Conservation (phyloP, 2,329 filamentous ascomycete genomes). For the Monosporascus sp. region DNA sequence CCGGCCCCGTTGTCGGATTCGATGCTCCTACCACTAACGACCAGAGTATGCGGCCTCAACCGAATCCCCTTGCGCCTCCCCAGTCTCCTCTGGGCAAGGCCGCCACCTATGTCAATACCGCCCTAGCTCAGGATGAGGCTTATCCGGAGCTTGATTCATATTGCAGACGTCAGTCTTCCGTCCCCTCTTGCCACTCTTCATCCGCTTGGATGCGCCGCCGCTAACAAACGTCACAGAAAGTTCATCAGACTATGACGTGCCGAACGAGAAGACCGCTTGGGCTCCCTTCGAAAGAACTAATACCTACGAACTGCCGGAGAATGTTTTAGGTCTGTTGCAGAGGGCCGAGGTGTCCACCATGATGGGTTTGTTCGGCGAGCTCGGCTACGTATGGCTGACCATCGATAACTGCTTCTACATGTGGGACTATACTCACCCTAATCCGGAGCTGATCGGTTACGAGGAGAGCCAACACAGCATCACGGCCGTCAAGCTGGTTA, state of each 20-base stretch:
- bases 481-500: slow-evolving; percentile 81
- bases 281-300: slow-evolving; percentile 84
- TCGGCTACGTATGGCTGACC: slow-evolving; percentile 92
- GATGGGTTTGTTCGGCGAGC: slow-evolving; percentile 91
- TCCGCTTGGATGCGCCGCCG: slow-evolving; percentile 8
- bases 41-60: slow-evolving; percentile 20
- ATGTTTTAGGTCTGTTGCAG: slow-evolving; percentile 90
- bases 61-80: slow-evolving; percentile 30
- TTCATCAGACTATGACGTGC: slow-evolving; percentile 87
- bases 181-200: not conserved
- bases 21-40: slow-evolving; percentile 16
- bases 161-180: slow-evolving; percentile 67
- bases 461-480: slow-evolving; percentile 87
- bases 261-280: slow-evolving; percentile 64
- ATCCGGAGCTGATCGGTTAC: slow-evolving; percentile 85
- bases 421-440: slow-evolving; percentile 95
- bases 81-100: slow-evolving; percentile 65
- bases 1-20: slow-evolving; percentile 10
- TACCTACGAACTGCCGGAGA: slow-evolving; percentile 85
- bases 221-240: slow-evolving; percentile 54
- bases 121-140: slow-evolving; percentile 68
- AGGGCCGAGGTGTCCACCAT: slow-evolving; percentile 79
- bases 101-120: slow-evolving; percentile 76
- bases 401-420: slow-evolving; percentile 95
- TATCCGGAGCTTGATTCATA: slow-evolving; percentile 90